Evolutionary conservation across 768 basidiomycete species (phyloP).

Genomic region (Lactifluus subvellereus): DNA sequence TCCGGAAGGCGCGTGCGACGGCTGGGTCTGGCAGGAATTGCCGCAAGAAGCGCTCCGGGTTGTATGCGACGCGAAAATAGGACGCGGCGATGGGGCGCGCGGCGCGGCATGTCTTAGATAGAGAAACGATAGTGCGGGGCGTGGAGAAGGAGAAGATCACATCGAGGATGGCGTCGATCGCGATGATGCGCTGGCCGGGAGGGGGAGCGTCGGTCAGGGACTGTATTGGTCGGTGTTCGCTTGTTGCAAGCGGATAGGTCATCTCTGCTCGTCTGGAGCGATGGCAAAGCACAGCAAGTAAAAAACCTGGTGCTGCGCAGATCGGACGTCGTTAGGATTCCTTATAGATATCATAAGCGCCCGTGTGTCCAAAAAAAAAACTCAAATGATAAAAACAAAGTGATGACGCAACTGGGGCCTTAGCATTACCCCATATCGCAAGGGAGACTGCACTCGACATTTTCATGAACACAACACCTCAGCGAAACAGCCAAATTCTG

Average conservation of each 20-base stretch:
- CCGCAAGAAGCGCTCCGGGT: slow-evolving; percentile 10
- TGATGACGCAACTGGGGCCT: too few relatives aligned
- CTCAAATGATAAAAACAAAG: background rate
- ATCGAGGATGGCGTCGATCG: slow-evolving; percentile 38
- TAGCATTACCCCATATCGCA: too few relatives aligned
- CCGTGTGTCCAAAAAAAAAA: background rate
- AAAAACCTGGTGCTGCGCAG: background rate
- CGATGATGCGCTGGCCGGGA: slow-evolving; percentile 65
- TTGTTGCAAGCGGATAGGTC: background rate
- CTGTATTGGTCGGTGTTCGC: background rate
- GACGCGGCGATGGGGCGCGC: slow-evolving; percentile 14
- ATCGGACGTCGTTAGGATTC: background rate
- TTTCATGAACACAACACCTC: too few relatives aligned
- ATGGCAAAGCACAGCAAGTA: background rate
- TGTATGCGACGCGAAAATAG: slow-evolving; percentile 20
- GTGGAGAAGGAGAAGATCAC: slow-evolving; percentile 53
- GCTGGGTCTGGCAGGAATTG: slow-evolving; percentile 2
- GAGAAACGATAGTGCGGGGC: slow-evolving; percentile 35
- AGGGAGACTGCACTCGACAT: too few relatives aligned
- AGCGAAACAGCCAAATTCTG: too few relatives aligned
- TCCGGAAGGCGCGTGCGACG: slow-evolving; percentile 1
- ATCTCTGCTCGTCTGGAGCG: background rate
- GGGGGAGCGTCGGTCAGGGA: slow-evolving; percentile 29
- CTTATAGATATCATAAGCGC: slow-evolving; percentile 2
- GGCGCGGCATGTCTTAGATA: slow-evolving; percentile 15